Conservation (phyloP, 2,329 filamentous ascomycete species). For the Leptographium wingfieldii region DNA sequence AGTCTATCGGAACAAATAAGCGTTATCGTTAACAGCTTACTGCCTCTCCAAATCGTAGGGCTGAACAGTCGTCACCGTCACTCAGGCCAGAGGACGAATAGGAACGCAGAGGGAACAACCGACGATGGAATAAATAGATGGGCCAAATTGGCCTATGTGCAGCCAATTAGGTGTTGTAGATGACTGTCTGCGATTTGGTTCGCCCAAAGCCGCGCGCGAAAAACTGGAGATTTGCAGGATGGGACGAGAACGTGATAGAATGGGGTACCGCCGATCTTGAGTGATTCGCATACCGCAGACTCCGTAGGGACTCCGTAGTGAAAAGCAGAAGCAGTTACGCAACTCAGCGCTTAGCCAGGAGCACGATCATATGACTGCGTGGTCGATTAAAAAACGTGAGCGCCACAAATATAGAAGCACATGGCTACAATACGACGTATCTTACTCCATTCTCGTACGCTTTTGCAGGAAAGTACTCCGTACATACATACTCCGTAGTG, state of each 20-base stretch:
- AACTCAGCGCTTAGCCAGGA: background rate
- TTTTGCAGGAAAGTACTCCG: no score
- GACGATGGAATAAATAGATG: background rate
- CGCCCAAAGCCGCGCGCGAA: background rate
- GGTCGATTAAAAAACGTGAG: no score
- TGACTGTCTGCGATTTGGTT: background rate
- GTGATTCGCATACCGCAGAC: background rate
- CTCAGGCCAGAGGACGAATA: background rate
- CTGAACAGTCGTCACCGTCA: background rate
- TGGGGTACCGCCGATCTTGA: no score
- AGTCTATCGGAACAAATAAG: no score
- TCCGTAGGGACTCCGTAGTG: background rate
- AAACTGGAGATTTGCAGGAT: background rate
- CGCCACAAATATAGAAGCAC: no score
- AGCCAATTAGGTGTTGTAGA: background rate
- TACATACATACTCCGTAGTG: no score
- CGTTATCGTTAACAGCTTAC: no score
- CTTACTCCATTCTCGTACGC: no score
- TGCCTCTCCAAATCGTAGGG: background rate
- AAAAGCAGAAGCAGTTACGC: no score
- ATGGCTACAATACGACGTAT: no score
- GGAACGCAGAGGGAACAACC: no score
- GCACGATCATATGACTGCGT: background rate
- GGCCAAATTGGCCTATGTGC: background rate
- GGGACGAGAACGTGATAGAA: background rate